Evolutionary conservation across 169 alveolate genomes (phyloP), one percentile per base, ranked within the genome.

Genomic region (Plasmodium chabaudi): DNA sequence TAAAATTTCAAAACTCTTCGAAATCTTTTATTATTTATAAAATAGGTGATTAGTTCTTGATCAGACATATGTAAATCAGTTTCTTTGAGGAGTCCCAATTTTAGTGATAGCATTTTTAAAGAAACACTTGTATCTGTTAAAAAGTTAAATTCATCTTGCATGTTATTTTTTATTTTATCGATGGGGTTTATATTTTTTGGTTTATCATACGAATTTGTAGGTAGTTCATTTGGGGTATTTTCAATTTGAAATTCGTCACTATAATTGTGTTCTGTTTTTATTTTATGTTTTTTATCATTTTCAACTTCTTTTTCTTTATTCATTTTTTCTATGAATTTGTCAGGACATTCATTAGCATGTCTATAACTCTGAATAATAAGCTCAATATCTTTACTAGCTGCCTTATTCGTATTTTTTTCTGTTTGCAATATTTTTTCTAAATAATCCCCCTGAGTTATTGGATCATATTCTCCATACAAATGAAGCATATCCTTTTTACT

Each of bases 1-100:
- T 82, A 82, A 46, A n/a, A 55, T 55, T 82, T 82, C 25, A 82
- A 65, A 19, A 60, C 90, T 67, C 90, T 82, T 61, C 46, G 51
- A 67, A 82, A 82, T 42, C 68, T 82, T 23, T 9, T 42, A 47
- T 68, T 82, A 44, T 60, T 82, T 17, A 82, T 47, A 53, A 82
- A 82, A 25, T 34, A 25, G 34, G 53, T 82, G 65, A 82, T 82
- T 25, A 82, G 56, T 21, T 70, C 57, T 49, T 82, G 23, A 70
- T 67, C 72, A 42, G 67, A 55, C 9, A 82, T 49, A 60, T 82
- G 72, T 71, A 82, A 67, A 53, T 82, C 72, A 0, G 46, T 39
- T 65, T 82, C 63, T 67, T 67, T 65, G 10, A 82, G 7, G 1
- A 82, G 21, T 1, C 90, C 90, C 53, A 82, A 23, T 82, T 82